A percentile compares a stretch with the other conserved stretches of the same genome.
Conservation (phyloP, 805 yeast species). For the Barnettozyma populi region DNA sequence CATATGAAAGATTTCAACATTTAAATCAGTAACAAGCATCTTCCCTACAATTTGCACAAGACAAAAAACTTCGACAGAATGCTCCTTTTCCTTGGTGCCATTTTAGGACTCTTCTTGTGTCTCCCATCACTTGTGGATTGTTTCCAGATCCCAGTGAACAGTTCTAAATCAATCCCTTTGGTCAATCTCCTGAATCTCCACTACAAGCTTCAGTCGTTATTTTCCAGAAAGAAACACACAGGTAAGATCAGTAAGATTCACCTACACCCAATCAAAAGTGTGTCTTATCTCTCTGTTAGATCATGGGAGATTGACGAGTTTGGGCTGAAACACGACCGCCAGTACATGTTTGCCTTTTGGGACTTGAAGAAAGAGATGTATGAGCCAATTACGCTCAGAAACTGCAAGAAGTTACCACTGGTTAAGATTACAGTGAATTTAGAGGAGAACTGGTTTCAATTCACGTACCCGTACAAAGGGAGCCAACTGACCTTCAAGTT, state of each 20-base stretch:
- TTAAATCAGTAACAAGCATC: too few relatives aligned
- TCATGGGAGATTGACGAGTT: conserved; percentile 19
- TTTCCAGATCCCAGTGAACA: conserved; percentile 1
- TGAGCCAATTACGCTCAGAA: conserved; percentile 15
- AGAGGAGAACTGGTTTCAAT: conserved; percentile 18
- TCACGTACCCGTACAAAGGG: conserved; percentile 15
- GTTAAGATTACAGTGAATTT: conserved; percentile 12
- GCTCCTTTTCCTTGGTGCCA: background rate
- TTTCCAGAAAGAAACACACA: conserved; percentile 6
- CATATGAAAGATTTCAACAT: too few relatives aligned
- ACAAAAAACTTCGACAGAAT: too few relatives aligned
- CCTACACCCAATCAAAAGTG: conserved; percentile 19
- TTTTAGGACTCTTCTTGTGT: background rate
- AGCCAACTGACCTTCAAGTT: conserved; percentile 11
- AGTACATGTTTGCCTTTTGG: conserved; percentile 21
- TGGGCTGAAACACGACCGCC: conserved; percentile 22
- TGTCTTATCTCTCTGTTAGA: conserved; percentile 8
- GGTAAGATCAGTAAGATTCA: conserved; percentile 11
- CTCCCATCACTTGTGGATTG: background rate
- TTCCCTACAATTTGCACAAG: too few relatives aligned
- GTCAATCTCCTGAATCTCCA: conserved; percentile 11
- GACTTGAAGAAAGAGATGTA: conserved; percentile 9
- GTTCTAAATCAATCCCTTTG: background rate
- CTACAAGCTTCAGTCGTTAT: conserved; percentile 10
- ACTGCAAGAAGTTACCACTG: conserved; percentile 13